Conservation (phyloP, 768 basidiomycete species). For the Mycena metata region DNA sequence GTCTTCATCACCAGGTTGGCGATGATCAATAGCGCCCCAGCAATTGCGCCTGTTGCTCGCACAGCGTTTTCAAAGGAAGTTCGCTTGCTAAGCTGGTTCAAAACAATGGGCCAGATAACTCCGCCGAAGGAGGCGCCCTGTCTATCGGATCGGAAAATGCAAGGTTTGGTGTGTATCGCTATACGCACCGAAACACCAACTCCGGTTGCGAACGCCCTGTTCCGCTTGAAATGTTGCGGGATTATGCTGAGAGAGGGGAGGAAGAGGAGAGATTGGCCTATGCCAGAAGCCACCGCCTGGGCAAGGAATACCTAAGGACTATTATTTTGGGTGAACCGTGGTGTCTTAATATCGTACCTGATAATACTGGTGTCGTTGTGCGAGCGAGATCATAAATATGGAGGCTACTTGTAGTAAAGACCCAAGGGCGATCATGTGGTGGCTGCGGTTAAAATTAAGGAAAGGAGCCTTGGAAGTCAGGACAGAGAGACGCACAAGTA, state of each 20-base stretch:
- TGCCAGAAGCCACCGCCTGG: conserved; percentile 27
- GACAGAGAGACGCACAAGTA: conserved; percentile 25
- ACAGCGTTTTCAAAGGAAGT: conserved; percentile 31
- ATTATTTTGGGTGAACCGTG: background rate
- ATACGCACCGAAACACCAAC: conserved; percentile 27
- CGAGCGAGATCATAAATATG: conserved; percentile 32
- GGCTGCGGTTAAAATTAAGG: background rate
- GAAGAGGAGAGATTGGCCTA: conserved; percentile 29
- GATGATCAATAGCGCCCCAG: conserved; percentile 15
- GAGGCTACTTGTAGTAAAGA: conserved; percentile 29
- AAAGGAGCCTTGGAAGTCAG: background rate
- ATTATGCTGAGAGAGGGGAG: conserved; percentile 32
- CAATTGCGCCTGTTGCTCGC: conserved; percentile 21
- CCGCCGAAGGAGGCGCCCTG: conserved; percentile 34
- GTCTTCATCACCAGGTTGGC: conserved; percentile 32
- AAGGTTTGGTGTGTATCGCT: background rate
- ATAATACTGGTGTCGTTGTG: conserved; percentile 31
- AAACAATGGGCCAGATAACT: conserved; percentile 30
- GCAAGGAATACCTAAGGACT: conserved; percentile 26
- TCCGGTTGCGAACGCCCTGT: conserved; percentile 28
- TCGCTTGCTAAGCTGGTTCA: conserved; percentile 26
- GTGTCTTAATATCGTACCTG: conserved; percentile 2
- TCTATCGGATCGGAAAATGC: background rate
- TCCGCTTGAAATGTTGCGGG: conserved; percentile 29
- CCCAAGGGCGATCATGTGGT: conserved; percentile 32